Evolutionary conservation across 805 yeast species (phyloP).

Genomic region (Candida ficus): DNA sequence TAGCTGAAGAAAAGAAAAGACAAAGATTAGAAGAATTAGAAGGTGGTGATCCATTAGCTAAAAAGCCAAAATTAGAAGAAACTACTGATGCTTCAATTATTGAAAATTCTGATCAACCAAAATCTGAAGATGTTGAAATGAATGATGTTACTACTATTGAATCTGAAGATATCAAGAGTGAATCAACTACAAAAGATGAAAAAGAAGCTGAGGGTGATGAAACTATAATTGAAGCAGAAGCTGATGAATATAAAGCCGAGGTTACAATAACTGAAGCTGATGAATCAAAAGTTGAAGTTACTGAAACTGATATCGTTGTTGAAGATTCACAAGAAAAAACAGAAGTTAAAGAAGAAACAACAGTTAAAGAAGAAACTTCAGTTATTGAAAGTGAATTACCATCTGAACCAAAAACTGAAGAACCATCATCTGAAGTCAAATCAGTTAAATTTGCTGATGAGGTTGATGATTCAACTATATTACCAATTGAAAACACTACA

Average conservation of each 20-base stretch:
- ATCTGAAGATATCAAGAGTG: too few relatives aligned
- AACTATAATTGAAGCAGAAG: too few relatives aligned
- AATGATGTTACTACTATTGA: too few relatives aligned
- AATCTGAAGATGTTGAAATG: not conserved
- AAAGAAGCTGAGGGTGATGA: too few relatives aligned
- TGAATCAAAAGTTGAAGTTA: not conserved
- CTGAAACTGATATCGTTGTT: too few relatives aligned
- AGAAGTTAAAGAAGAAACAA: not conserved
- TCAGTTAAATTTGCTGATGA: conserved; percentile 21
- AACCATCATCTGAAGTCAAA: conserved; percentile 4
- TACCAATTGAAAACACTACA: conserved; percentile 5
- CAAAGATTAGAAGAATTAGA: conserved; percentile 24
- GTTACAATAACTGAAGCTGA: too few relatives aligned
- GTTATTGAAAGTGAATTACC: too few relatives aligned
- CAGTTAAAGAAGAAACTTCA: not conserved
- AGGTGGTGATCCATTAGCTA: conserved; percentile 2
- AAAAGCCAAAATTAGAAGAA: too few relatives aligned
- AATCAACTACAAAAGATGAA: too few relatives aligned
- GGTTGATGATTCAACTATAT: not conserved
- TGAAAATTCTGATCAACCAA: not conserved
- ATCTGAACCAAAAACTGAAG: not conserved
- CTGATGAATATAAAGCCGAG: too few relatives aligned
- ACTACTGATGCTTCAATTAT: not conserved
- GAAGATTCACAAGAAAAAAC: too few relatives aligned
- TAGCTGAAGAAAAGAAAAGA: conserved; percentile 24